Percentiles rank a stretch among this genome's conserved stretches.
Evolutionary conservation across 495 filamentous ascomycete genomes (phyloP).

Genomic region (Penicillium nucicola): DNA sequence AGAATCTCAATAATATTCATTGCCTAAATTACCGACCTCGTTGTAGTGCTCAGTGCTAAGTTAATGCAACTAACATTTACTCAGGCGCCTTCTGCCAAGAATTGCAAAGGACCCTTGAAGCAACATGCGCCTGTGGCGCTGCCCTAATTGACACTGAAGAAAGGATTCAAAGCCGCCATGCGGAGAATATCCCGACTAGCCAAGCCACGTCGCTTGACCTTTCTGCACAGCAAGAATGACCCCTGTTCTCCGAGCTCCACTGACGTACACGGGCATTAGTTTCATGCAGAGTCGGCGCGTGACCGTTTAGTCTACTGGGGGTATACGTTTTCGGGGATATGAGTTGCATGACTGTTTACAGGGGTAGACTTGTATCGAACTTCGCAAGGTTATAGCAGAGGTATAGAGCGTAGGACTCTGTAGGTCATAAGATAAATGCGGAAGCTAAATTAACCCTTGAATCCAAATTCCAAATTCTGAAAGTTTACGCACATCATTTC

Average conservation of each 20-base stretch:
- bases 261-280: background rate
- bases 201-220: constrained; percentile 1
- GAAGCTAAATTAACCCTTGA: too few relatives aligned
- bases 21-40: too few relatives aligned
- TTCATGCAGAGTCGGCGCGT: background rate
- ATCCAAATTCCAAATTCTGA: too few relatives aligned
- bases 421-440: too few relatives aligned
- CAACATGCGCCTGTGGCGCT: background rate
- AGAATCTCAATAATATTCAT: too few relatives aligned
- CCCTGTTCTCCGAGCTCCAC: background rate
- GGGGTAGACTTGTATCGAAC: too few relatives aligned
- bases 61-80: background rate
- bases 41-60: too few relatives aligned
- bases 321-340: background rate
- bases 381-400: too few relatives aligned
- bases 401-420: too few relatives aligned
- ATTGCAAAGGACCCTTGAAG: background rate
- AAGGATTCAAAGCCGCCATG: constrained; percentile 8
- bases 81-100: background rate
- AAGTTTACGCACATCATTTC: too few relatives aligned
- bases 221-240: background rate
- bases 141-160: background rate
- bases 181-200: constrained; percentile 20
- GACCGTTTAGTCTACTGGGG: background rate
- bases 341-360: too few relatives aligned